Conservation (phyloP, 148 eudicot genomes). For the Nyssa sinensis region DNA sequence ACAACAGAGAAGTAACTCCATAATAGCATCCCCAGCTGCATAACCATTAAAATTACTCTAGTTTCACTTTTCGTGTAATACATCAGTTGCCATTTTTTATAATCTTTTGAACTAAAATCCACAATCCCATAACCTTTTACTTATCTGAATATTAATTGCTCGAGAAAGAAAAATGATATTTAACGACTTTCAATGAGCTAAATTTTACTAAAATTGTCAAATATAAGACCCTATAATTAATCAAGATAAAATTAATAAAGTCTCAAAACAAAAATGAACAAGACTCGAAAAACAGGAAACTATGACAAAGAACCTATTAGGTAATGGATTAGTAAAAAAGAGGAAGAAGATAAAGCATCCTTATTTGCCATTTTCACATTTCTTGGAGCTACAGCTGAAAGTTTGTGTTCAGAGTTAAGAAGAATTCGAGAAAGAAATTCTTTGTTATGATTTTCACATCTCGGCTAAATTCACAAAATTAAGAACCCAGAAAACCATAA, state of each 20-base stretch:
- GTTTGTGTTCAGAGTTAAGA: too few species aligned
- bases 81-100: neutral
- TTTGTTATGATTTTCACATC: too few species aligned
- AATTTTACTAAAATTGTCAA: neutral
- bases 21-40: slow-evolving; percentile 87
- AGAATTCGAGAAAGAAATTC: too few species aligned
- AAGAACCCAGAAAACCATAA: neutral
- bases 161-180: neutral
- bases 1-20: slow-evolving; percentile 97
- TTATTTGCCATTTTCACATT: neutral
- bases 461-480: neutral
- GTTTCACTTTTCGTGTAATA: neutral
- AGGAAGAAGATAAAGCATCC: neutral
- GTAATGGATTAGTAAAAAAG: neutral
- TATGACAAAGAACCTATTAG: neutral
- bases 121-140: neutral
- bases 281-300: neutral
- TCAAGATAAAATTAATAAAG: neutral
- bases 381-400: neutral
- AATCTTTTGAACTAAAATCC: slow-evolving; percentile 3
- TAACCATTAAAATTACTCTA: neutral
- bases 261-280: neutral
- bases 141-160: neutral
- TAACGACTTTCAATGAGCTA: neutral
- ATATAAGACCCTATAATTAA: neutral